These are phyloP conservation scores for Eucalyptus erythrocorys DNA, from an alignment of 345 rosid species.

Conservation along the genomic window DNA sequence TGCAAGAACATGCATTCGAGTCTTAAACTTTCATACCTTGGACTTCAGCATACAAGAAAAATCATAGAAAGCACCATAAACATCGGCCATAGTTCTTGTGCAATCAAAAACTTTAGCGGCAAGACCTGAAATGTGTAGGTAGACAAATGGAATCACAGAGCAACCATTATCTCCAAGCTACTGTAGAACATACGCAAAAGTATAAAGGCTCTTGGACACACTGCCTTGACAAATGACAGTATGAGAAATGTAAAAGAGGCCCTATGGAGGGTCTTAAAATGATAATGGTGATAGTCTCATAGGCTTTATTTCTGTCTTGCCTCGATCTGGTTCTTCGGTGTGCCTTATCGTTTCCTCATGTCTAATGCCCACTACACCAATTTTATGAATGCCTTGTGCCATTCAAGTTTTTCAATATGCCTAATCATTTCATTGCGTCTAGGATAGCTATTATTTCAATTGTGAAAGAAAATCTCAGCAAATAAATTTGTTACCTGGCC, in stretches of 20 bases:
- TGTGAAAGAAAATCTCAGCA: not conserved
- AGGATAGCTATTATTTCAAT: not conserved
- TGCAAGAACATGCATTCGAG: not conserved
- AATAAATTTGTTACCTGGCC: conserved; percentile 66
- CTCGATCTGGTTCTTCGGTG: too few species aligned
- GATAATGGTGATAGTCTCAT: too few species aligned
- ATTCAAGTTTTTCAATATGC: not conserved
- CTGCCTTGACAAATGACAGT: too few species aligned
- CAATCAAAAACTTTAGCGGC: conserved; percentile 71
- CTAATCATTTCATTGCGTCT: not conserved
- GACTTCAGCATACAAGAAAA: conserved; percentile 59
- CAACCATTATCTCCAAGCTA: not conserved
- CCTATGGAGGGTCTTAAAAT: too few species aligned
- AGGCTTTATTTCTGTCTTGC: too few species aligned
- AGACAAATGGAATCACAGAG: not conserved
- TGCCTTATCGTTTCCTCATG: too few species aligned
- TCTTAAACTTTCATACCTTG: conserved; percentile 27
- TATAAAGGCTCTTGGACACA: too few species aligned
- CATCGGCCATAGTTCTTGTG: conserved; percentile 77
- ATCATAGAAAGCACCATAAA: conserved; percentile 76
- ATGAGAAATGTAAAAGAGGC: too few species aligned
- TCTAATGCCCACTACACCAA: not conserved
- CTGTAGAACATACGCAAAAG: not conserved
- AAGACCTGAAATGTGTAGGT: conserved; percentile 38
- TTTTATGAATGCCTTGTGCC: not conserved